Evolutionary conservation across 306 rosid species (phyloP).

Genomic region (Cucurbita argyrosperma): DNA sequence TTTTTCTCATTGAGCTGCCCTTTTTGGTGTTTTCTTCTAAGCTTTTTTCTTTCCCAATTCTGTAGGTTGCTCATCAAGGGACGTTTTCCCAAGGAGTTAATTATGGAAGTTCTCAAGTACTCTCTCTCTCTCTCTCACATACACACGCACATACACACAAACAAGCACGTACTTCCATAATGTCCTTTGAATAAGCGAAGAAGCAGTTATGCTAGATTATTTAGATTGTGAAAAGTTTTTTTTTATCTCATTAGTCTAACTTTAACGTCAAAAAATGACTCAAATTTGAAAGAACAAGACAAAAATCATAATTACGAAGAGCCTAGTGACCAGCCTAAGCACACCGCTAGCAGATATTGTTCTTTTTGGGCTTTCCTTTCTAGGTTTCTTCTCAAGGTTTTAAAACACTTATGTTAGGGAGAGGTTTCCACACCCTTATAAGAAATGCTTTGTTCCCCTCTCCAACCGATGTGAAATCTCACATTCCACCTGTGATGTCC

Average conservation of each 20-base stretch:
- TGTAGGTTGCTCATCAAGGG: conserved; percentile 59
- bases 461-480: no score
- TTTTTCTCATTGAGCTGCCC: neutral
- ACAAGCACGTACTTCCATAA: neutral
- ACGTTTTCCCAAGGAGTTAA: conserved; percentile 62
- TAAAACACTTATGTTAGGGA: no score
- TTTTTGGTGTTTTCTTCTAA: neutral
- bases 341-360: no score
- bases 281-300: neutral
- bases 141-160: neutral
- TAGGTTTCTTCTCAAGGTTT: no score
- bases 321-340: no score
- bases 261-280: neutral
- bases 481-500: no score
- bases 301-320: neutral
- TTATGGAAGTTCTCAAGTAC: conserved; percentile 73
- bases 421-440: no score
- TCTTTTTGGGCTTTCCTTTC: no score
- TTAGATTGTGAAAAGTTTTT: neutral
- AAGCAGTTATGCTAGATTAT: neutral
- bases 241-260: neutral
- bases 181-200: neutral
- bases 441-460: no score
- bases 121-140: neutral
- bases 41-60: neutral